A percentile compares a stretch with the other conserved stretches of the same genome.
Conservation (phyloP, 257 asterid species). For the Anisodus tanguticus region DNA sequence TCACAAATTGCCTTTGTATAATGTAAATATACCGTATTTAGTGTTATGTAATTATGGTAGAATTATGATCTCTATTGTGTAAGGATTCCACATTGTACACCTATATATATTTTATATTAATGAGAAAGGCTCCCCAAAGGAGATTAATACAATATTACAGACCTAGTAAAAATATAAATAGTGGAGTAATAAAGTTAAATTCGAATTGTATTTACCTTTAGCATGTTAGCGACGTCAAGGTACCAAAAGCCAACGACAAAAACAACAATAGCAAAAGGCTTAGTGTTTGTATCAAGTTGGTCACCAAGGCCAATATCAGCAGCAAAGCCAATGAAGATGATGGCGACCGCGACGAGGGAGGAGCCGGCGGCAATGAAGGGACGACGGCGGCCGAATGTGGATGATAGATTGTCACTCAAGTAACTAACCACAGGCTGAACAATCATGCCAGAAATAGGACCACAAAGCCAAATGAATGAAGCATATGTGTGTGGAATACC, state of each 20-base stretch:
- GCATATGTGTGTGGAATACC: slow-evolving; percentile 33
- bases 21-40: too few relatives aligned
- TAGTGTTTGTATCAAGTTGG: slow-evolving; percentile 10
- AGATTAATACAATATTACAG: too few relatives aligned
- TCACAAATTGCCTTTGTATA: too few relatives aligned
- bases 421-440: slow-evolving; percentile 34
- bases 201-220: slow-evolving; percentile 26
- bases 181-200: too few relatives aligned
- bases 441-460: slow-evolving; percentile 35
- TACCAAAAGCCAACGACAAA: slow-evolving; percentile 36
- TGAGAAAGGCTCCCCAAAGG: too few relatives aligned
- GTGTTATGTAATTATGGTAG: too few relatives aligned
- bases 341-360: slow-evolving; percentile 16
- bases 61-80: too few relatives aligned
- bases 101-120: too few relatives aligned
- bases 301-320: slow-evolving; percentile 36
- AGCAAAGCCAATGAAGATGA: slow-evolving; percentile 31
- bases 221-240: slow-evolving; percentile 36
- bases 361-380: slow-evolving; percentile 33
- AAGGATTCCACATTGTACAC: too few relatives aligned
- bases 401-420: slow-evolving; percentile 23
- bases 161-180: too few relatives aligned
- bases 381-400: slow-evolving; percentile 30
- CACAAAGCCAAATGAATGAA: slow-evolving; percentile 31
- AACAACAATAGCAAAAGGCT: slow-evolving; percentile 28